Evolutionary conservation across 306 rosid species (phyloP).

Genomic region (Sindora glabra): DNA sequence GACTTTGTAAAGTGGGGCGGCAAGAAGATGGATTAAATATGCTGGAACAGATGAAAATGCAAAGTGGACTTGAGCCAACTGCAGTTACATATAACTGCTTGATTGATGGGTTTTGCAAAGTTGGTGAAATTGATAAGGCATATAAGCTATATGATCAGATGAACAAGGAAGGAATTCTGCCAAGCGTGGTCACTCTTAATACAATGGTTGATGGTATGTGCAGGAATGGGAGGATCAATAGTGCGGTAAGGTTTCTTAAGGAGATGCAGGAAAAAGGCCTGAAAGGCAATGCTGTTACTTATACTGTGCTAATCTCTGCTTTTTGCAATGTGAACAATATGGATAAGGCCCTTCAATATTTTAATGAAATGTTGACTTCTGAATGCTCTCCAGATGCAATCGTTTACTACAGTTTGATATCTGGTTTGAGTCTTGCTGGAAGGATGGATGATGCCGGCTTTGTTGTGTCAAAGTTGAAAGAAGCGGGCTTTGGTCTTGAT

Average conservation of each 20-base stretch:
- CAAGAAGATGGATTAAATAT: constrained; percentile 61
- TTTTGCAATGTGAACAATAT: constrained; percentile 67
- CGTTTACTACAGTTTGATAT: constrained; percentile 56
- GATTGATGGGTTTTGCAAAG: constrained; percentile 67
- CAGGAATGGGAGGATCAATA: constrained; percentile 44
- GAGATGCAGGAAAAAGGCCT: constrained; percentile 52
- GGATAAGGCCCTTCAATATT: constrained; percentile 54
- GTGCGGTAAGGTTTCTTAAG: constrained; percentile 53
- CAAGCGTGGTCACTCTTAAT: constrained; percentile 61
- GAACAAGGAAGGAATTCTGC: constrained; percentile 42
- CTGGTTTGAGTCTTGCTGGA: constrained; percentile 69
- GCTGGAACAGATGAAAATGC: constrained; percentile 58
- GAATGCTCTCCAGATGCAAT: constrained; percentile 58
- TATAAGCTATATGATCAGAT: constrained; percentile 43
- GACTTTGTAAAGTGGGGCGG: constrained; percentile 81
- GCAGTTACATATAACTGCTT: constrained; percentile 61
- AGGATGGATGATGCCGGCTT: constrained; percentile 67
- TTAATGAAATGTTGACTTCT: constrained; percentile 45
- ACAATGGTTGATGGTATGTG: constrained; percentile 66
- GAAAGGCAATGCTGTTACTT: constrained; percentile 50
- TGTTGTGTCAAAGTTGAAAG: constrained; percentile 58
- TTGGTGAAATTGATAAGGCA: constrained; percentile 53
- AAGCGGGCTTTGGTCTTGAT: constrained; percentile 60
- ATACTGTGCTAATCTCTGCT: constrained; percentile 48
- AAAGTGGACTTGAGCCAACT: constrained; percentile 31